Evolutionary conservation across 192 early-diverging fungal species (phyloP), one percentile per base, ranked within the genome.

Genomic region (Pilaira anomala): DNA sequence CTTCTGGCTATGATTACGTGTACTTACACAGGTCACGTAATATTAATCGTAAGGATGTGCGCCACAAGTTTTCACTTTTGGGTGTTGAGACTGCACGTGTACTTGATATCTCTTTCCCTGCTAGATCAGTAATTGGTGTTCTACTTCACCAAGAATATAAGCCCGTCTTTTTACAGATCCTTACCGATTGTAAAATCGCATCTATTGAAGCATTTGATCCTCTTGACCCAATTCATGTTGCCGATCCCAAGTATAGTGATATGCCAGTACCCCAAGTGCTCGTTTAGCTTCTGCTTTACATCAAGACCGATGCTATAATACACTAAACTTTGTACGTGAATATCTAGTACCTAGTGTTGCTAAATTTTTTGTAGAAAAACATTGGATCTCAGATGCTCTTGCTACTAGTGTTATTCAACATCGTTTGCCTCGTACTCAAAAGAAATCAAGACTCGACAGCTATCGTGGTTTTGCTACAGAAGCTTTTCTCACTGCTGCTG

Each of bases 51-150:
- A 26, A 19, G 3, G 58, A 28, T 13, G 9, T 60, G 0, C 58
- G 58, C 21, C 16, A 2, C 24, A 19, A 42, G 9, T 44, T 60
- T 0, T 14, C 42, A 2, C 0, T 22, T 0, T 0, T 57, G 2
- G 62, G 46, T 0, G 2, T 70, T 7, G 46, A 63, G 4, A 57
- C 62, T 11, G 6, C 41, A 1, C 61, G 51, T 25, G 7, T 70
- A 0, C 8, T 70, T 3, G 68, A 70, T 33, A 63, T 70, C 29
- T 29, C 2, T 13, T 69, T 62, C 50, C 67, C 60, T 4, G 18
- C 67, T 30, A 26, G 18, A 0, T 5, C 7, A 5, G 48, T 53
- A 7, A 3, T 63, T 1, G 61, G 51, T 21, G 14, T 70, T 13
- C 46, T 70, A 1, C 13, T 63, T 21, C 52, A 70, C 46, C 9